These are phyloP conservation scores for Hepatocystis sp. DNA, from an alignment of 169 alveolate species.

Conservation along the genomic window DNA sequence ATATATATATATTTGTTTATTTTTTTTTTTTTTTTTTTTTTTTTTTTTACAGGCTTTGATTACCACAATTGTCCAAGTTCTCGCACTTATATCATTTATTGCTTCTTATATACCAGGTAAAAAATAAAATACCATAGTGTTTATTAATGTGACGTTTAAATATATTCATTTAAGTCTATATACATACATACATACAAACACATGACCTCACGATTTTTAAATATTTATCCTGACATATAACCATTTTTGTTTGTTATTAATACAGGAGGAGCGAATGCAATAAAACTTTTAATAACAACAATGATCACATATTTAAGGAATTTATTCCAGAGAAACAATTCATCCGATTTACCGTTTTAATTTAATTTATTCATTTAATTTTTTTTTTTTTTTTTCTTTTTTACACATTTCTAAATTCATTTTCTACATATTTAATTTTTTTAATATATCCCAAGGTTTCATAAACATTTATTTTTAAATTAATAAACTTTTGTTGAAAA, in stretches of 20 bases:
- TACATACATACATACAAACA: neutral
- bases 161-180: neutral
- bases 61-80: conserved; percentile 63
- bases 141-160: neutral
- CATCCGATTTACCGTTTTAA: conserved; percentile 74
- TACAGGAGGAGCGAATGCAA: conserved; percentile 66
- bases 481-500: neutral
- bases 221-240: too few species aligned
- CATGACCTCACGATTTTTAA: too few species aligned
- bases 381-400: neutral
- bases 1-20: neutral
- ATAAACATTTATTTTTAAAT: neutral
- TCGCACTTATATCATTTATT: conserved; percentile 67
- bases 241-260: neutral
- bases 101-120: conserved; percentile 74
- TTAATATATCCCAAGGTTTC: conserved; percentile 6
- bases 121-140: neutral
- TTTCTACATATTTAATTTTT: too few species aligned
- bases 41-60: conserved; percentile 34
- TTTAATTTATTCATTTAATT: neutral
- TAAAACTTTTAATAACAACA: conserved; percentile 28
- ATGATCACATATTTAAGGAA: conserved; percentile 31
- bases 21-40: neutral
- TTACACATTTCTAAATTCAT: neutral
- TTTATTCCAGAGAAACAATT: conserved; percentile 41